A percentile compares a stretch with the other conserved stretches of the same genome.
Conservation (phyloP, 1,284 basidiomycete genomes). For the Erythrobasidium hasegawianum region DNA sequence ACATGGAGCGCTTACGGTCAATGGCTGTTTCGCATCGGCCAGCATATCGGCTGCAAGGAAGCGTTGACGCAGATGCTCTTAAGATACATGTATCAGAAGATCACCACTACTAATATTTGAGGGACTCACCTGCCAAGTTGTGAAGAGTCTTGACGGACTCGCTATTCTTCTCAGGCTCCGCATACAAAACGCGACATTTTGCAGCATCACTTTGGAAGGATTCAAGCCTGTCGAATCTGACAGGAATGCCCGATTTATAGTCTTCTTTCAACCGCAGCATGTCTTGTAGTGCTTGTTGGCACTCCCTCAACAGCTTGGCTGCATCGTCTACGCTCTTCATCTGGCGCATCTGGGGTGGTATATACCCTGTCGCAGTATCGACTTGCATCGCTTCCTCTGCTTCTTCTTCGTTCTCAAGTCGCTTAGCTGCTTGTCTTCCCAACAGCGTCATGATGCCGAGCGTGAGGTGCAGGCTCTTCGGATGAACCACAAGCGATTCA, state of each 20-base stretch:
- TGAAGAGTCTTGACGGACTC: constrained; percentile 11
- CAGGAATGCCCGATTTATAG: neutral
- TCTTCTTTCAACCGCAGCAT: neutral
- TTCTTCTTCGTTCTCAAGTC: neutral
- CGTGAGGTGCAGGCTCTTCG: constrained; percentile 21
- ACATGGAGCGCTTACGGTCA: constrained; percentile 12
- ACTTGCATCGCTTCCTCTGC: neutral
- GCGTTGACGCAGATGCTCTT: constrained; percentile 21
- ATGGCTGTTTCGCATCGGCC: constrained; percentile 16
- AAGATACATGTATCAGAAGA: neutral
- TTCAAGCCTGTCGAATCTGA: constrained; percentile 8
- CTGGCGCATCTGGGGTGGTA: neutral
- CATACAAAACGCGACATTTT: constrained; percentile 28
- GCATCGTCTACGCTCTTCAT: constrained; percentile 10
- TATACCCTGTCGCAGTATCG: neutral
- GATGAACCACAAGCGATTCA: constrained; percentile 12
- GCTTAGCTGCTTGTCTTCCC: neutral
- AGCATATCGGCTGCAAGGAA: constrained; percentile 20
- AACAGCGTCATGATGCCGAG: constrained; percentile 18
- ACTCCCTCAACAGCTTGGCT: constrained; percentile 11
- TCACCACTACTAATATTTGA: too few species aligned
- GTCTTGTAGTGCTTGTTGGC: constrained; percentile 9
- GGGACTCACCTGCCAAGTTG: constrained; percentile 16
- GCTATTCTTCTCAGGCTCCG: constrained; percentile 30
- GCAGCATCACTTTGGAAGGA: constrained; percentile 18